Percentiles rank a stretch among this genome's conserved stretches.
These are phyloP conservation scores for Neofusicoccum cordaticola DNA, from an alignment of 2,329 filamentous ascomycete genomes.

Conservation along the genomic window DNA sequence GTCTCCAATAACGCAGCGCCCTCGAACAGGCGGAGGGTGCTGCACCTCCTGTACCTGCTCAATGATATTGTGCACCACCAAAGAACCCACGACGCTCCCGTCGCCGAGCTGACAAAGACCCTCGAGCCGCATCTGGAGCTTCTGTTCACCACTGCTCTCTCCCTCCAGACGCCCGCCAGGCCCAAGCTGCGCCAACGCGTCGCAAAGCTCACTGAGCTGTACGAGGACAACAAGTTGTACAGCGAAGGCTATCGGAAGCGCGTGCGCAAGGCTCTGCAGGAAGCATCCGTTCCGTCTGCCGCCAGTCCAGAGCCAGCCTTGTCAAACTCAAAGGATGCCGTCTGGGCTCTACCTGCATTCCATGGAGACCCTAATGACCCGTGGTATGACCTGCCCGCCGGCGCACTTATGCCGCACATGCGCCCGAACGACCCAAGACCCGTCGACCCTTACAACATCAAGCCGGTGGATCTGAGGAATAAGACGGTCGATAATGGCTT, in stretches of 20 bases:
- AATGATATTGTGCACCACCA: constrained; percentile 67
- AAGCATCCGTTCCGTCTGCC: constrained; percentile 29
- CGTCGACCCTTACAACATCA: constrained; percentile 68
- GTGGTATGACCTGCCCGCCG: constrained; percentile 80
- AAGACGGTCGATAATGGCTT: constrained; percentile 68
- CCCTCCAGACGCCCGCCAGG: constrained; percentile 53
- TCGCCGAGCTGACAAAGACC: constrained; percentile 48
- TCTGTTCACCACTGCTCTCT: constrained; percentile 59
- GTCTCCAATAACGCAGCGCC: constrained; percentile 30
- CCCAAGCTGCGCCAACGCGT: constrained; percentile 68
- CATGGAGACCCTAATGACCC: constrained; percentile 72
- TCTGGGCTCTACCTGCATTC: constrained; percentile 69
- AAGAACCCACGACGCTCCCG: background rate
- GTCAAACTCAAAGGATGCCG: constrained; percentile 51
- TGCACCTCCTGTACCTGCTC: constrained; percentile 75
- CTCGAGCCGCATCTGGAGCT: constrained; percentile 59
- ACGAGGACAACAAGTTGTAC: constrained; percentile 68
- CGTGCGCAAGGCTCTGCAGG: constrained; percentile 58
- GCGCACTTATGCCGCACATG: constrained; percentile 76
- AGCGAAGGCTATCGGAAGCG: constrained; percentile 52
- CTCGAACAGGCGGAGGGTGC: constrained; percentile 64
- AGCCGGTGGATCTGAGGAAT: constrained; percentile 66
- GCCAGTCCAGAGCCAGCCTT: constrained; percentile 25
- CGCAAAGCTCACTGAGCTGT: constrained; percentile 62
- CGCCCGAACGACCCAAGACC: constrained; percentile 71